A percentile compares a stretch with the other conserved stretches of the same genome.
Evolutionary conservation across 129 eudicot species (phyloP).

Genomic region (Solidago caesia): DNA sequence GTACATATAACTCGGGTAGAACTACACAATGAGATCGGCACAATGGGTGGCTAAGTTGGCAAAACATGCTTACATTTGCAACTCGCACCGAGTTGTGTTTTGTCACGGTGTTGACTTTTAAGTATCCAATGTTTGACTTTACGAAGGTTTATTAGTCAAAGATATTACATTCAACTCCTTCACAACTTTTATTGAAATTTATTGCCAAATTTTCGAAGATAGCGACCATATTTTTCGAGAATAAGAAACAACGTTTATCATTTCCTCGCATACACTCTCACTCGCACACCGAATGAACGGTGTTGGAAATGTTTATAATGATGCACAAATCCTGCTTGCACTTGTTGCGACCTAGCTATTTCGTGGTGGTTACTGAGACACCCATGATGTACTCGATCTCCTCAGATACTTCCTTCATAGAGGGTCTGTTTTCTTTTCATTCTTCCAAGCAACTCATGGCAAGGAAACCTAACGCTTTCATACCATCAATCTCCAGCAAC

Average conservation of each 20-base stretch:
- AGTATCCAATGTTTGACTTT: neutral
- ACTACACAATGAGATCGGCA: no score
- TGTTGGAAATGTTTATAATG: neutral
- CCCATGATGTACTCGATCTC: constrained; percentile 65
- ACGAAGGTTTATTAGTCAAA: neutral
- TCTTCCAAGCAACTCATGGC: constrained; percentile 69
- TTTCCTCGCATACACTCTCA: neutral
- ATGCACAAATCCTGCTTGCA: neutral
- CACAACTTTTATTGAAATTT: constrained; percentile 1
- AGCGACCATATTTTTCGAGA: neutral
- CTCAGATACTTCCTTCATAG: constrained; percentile 70
- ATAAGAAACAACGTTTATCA: neutral
- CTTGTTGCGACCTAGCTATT: constrained; percentile 4
- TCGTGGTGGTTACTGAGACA: constrained; percentile 7
- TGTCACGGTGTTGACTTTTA: neutral
- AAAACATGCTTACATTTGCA: no score
- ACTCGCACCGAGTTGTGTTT: no score
- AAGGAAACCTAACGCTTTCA: constrained; percentile 62
- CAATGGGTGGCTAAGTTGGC: neutral
- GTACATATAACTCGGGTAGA: no score
- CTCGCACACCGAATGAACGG: neutral
- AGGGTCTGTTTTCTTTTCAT: constrained; percentile 59
- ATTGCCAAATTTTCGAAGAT: neutral
- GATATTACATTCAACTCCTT: constrained; percentile 4
- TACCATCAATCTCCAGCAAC: constrained; percentile 49